Percentiles rank a stretch among this genome's conserved stretches.
phyloP scores from a whole-genome alignment of 73 alveolate genomes.

The Stentor roeselii region DNA sequence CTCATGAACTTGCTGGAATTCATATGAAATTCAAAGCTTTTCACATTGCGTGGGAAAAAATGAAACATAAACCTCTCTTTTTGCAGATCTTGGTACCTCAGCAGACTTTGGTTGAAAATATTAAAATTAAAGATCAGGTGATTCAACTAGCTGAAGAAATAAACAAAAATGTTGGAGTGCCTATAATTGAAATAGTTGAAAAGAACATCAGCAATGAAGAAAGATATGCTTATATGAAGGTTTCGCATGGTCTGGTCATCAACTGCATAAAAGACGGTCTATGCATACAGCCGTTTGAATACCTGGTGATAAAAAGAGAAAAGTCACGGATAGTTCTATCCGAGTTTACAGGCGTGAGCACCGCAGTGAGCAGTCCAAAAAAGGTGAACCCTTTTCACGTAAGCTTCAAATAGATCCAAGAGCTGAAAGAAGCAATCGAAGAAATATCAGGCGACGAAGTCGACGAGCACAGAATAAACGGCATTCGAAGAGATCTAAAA shows the following conservation, averaged over 20 bases:
- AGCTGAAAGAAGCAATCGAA: background rate
- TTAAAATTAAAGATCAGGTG: conserved; percentile 24
- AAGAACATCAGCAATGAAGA: conserved; percentile 36
- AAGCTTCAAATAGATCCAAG: conserved; percentile 37
- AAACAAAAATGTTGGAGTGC: conserved; percentile 40
- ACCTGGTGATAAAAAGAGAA: conserved; percentile 43
- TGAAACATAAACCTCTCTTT: conserved; percentile 26
- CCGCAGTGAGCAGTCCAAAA: conserved; percentile 49
- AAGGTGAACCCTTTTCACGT: conserved; percentile 62
- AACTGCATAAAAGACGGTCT: conserved; percentile 61
- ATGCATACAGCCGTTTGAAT: conserved; percentile 64
- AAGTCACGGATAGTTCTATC: conserved; percentile 44
- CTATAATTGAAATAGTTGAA: conserved; percentile 24
- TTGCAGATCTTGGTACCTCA: conserved; percentile 40
- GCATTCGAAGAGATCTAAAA: background rate
- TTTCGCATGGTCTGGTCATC: conserved; percentile 35
- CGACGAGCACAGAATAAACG: background rate
- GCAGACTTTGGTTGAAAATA: conserved; percentile 3
- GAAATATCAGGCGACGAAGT: background rate
- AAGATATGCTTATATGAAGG: conserved; percentile 57
- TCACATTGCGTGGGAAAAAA: conserved; percentile 32
- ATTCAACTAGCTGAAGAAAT: conserved; percentile 34
- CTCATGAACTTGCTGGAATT: conserved; percentile 55
- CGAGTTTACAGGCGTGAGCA: conserved; percentile 64
- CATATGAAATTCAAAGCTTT: conserved; percentile 43